These are phyloP conservation scores for Mortierella sp. DNA, from an alignment of 371 early-diverging fungal species.

Conservation along the genomic window DNA sequence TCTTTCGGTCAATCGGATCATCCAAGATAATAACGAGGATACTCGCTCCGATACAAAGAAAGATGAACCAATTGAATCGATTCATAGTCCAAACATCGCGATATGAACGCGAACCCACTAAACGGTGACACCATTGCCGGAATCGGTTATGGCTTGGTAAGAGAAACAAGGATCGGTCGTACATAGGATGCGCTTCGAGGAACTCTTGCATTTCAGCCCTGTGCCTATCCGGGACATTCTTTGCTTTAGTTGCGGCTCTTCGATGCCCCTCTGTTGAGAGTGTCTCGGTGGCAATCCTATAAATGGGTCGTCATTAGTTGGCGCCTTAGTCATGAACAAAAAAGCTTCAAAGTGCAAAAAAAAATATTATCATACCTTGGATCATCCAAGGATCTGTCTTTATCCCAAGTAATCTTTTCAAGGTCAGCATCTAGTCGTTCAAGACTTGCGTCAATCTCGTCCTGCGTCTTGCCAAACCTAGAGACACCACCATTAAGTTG, in stretches of 20 bases:
- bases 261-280: constrained; percentile 28
- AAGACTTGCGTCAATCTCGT: constrained; percentile 49
- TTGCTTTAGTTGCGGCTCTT: constrained; percentile 19
- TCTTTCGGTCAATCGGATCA: constrained; percentile 64
- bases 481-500: constrained; percentile 2
- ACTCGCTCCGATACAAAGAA: constrained; percentile 57
- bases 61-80: constrained; percentile 59
- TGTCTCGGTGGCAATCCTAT: not conserved
- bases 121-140: constrained; percentile 70
- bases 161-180: constrained; percentile 71
- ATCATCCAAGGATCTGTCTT: constrained; percentile 11
- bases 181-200: constrained; percentile 70
- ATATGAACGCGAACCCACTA: constrained; percentile 61
- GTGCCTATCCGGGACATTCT: constrained; percentile 60
- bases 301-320: not conserved
- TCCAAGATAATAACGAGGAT: constrained; percentile 63
- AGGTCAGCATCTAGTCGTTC: constrained; percentile 44
- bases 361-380: constrained; percentile 19
- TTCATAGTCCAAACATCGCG: constrained; percentile 49
- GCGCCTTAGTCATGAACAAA: not conserved
- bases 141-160: constrained; percentile 65
- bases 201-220: constrained; percentile 63
- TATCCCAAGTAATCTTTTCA: constrained; percentile 51
- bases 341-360: not conserved
- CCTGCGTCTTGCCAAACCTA: constrained; percentile 46